phyloP scores from a whole-genome alignment of 306 rosid species.

The Sechiopsis laciniata region DNA sequence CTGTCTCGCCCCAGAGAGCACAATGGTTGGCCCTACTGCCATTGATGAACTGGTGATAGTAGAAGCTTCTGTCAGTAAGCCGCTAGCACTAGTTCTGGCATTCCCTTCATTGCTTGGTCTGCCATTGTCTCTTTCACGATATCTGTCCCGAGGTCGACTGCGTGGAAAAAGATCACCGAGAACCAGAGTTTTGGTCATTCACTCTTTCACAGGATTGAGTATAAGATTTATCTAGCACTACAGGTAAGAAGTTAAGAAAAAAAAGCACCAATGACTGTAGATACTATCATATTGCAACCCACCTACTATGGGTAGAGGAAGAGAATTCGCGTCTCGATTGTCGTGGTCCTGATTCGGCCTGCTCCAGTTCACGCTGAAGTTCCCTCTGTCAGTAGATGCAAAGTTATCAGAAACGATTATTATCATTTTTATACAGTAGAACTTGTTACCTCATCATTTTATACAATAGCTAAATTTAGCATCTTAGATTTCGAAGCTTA shows the following conservation, averaged over 20 bases:
- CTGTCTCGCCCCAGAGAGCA: constrained; percentile 60
- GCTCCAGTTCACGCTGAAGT: constrained; percentile 87
- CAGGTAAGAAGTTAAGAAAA: neutral
- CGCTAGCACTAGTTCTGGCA: constrained; percentile 44
- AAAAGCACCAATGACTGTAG: constrained; percentile 8
- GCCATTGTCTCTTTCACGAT: constrained; percentile 87
- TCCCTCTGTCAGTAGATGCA: constrained; percentile 58
- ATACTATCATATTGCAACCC: constrained; percentile 23
- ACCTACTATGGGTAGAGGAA: constrained; percentile 67
- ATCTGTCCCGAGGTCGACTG: constrained; percentile 85
- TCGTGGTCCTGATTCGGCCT: constrained; percentile 78
- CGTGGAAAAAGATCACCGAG: constrained; percentile 16
- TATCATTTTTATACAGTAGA: neutral
- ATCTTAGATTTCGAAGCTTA: neutral
- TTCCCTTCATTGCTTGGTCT: constrained; percentile 69
- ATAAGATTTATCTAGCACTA: neutral
- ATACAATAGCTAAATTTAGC: neutral
- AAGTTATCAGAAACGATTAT: constrained; percentile 15
- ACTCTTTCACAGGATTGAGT: neutral
- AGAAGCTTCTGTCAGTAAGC: constrained; percentile 58
- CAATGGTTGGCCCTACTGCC: constrained; percentile 48
- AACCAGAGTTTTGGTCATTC: neutral
- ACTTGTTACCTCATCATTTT: neutral
- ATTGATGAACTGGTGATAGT: constrained; percentile 45
- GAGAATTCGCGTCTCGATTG: constrained; percentile 76